A percentile compares a stretch with the other conserved stretches of the same genome.
These are phyloP conservation scores for Hirschioporus abietinus DNA, from an alignment of 768 basidiomycete genomes.

Conservation along the genomic window DNA sequence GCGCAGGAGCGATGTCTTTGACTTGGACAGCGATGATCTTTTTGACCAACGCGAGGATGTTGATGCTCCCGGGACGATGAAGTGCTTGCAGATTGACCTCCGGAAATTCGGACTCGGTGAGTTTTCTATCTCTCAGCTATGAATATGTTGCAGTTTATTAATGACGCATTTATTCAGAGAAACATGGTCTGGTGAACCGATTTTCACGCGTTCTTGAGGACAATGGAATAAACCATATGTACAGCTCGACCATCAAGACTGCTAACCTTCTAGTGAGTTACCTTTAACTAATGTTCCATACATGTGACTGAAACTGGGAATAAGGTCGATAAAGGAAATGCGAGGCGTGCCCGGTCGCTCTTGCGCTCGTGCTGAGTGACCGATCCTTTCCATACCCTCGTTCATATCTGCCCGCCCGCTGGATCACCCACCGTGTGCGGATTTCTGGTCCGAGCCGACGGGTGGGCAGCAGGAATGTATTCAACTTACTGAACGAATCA, in stretches of 20 bases:
- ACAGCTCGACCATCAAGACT: conserved; percentile 78
- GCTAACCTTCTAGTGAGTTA: conserved; percentile 65
- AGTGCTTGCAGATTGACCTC: conserved; percentile 73
- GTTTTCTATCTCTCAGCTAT: conserved; percentile 17
- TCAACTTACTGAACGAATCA: background rate
- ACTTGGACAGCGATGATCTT: conserved; percentile 19
- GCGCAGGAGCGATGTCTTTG: conserved; percentile 10
- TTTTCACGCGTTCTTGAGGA: conserved; percentile 70
- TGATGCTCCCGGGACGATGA: conserved; percentile 36
- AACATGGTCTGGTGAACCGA: conserved; percentile 71
- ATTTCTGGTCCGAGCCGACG: too few relatives aligned
- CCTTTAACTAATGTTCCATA: conserved; percentile 4
- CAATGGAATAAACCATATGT: conserved; percentile 78
- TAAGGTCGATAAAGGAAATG: conserved; percentile 55
- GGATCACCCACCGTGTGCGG: too few relatives aligned
- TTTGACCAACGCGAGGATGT: conserved; percentile 32
- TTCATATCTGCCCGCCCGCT: background rate
- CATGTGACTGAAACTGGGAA: conserved; percentile 4
- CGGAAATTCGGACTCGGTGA: conserved; percentile 64
- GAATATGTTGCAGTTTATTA: background rate
- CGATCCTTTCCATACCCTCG: background rate
- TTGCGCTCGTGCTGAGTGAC: conserved; percentile 47
- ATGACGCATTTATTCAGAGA: conserved; percentile 39
- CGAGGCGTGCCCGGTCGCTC: conserved; percentile 50
- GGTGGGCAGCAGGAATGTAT: too few relatives aligned